Base-by-base conservation (phyloP, 129 eudicot genomes). In the Flaveria ramosissima region DNA sequence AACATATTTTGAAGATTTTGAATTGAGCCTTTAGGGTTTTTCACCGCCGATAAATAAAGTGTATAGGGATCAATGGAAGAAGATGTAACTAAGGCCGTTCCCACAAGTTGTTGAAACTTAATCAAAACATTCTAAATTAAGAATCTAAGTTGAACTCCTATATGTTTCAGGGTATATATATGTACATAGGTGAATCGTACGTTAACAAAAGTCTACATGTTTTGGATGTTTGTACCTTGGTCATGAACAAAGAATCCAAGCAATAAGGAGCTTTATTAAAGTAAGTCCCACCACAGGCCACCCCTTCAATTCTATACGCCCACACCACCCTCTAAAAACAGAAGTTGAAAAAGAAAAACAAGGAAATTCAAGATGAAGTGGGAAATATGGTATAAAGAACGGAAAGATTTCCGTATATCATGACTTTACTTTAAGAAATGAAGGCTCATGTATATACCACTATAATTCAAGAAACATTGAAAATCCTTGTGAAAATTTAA, bases 21-120 rank as follows among this genome's bases (percentile, higher is more conserved):
- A 50, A 27, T 32, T 50, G 30, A 30, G 55, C 62, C 17, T 21
- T 39, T 64, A 76, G 68, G 69, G 46, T 55, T 77, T 77, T 55
- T 46, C 27, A 15, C 68, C 59, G 16, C 9, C 2, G 43, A 14
- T 43, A 74, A 14, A 14, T 42, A 61, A 21, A 21, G 26, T 56
- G 23, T 60, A n/a, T 11, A 59, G 16, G 7, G 39, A 10, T 30
- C 5, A 5, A 30, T 59, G 36, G 65, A 59, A 59, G 32, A 59
- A 21, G 7, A 55, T 19, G 7, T 55, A 55, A 19, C 21, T 19
- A 55, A 9, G 30, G 32, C 30, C 8, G 5, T 10, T 36, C 36
- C 36, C 32, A 0, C n/a, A 52, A 53, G 26, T 20, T 72, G 20
- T 3, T 43, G 21, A 43, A 21, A 59, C 66, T 36, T 32, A 8